These are phyloP conservation scores for Neurospora sp. DNA, from an alignment of 495 filamentous ascomycete genomes.

Conservation along the genomic window DNA sequence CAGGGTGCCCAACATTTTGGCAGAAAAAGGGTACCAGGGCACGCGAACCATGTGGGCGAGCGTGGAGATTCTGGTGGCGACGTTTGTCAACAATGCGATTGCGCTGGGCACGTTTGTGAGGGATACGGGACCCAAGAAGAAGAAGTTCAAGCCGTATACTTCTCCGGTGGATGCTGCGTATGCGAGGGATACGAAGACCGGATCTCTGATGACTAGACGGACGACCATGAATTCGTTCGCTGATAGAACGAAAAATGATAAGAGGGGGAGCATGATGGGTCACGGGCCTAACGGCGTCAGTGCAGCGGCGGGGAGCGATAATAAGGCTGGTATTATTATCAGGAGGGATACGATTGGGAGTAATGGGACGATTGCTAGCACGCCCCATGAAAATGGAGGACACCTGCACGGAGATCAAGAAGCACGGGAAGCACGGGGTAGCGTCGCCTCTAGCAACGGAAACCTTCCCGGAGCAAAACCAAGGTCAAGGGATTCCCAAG, in stretches of 20 bases:
- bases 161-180: neutral
- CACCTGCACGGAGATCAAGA: neutral
- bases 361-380: neutral
- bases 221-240: neutral
- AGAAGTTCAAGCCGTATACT: constrained; percentile 48
- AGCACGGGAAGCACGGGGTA: neutral
- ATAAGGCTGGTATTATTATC: neutral
- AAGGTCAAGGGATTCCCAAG: constrained; percentile 7
- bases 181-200: neutral
- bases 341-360: neutral
- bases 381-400: neutral
- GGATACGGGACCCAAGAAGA: constrained; percentile 66
- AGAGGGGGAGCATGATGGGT: neutral
- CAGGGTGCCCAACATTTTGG: constrained; percentile 60
- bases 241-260: neutral
- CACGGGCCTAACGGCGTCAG: neutral
- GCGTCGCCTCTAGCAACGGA: neutral
- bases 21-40: constrained; percentile 51
- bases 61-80: constrained; percentile 64
- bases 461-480: neutral
- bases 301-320: neutral
- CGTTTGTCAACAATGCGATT: constrained; percentile 63
- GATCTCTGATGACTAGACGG: neutral
- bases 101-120: constrained; percentile 73
- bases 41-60: constrained; percentile 67